Evolutionary conservation across 345 rosid genomes (phyloP).

Genomic region (Populus davidiana): DNA sequence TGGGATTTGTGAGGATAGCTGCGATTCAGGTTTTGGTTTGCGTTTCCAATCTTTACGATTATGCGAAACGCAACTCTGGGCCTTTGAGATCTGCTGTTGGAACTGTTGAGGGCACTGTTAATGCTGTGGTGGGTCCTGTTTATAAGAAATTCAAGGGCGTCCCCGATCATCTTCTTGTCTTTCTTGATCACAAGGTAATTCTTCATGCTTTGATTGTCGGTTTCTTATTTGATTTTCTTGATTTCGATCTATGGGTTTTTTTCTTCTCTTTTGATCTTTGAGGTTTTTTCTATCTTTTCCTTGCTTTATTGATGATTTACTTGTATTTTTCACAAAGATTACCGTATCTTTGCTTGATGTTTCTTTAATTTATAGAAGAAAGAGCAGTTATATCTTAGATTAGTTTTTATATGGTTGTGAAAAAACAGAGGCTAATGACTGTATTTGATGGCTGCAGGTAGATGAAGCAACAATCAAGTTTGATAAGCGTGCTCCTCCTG

Average conservation of each 20-base stretch:
- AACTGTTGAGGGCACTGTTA: constrained; percentile 64
- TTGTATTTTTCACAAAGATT: too few relatives aligned
- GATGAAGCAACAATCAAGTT: constrained; percentile 56
- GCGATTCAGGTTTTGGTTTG: constrained; percentile 50
- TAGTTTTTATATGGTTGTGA: too few relatives aligned
- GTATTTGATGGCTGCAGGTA: constrained; percentile 41
- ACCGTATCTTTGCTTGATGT: too few relatives aligned
- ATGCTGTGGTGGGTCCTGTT: constrained; percentile 63
- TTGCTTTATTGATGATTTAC: too few relatives aligned
- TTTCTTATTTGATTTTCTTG: neutral
- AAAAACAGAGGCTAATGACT: neutral
- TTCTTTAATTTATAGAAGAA: too few relatives aligned
- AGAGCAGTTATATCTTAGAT: too few relatives aligned
- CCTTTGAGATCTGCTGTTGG: constrained; percentile 65
- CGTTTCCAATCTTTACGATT: constrained; percentile 56
- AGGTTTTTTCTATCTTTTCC: neutral
- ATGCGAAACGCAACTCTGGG: constrained; percentile 78
- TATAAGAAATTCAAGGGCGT: constrained; percentile 52
- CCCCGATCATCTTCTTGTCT: constrained; percentile 67
- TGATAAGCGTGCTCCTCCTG: constrained; percentile 67
- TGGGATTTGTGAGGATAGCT: constrained; percentile 60
- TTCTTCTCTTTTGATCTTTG: neutral
- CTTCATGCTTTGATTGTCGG: neutral
- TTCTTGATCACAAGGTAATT: constrained; percentile 69
- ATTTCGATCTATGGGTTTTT: neutral